Conservation (phyloP, 1,139 yeast species). For the Taphrina communis region DNA sequence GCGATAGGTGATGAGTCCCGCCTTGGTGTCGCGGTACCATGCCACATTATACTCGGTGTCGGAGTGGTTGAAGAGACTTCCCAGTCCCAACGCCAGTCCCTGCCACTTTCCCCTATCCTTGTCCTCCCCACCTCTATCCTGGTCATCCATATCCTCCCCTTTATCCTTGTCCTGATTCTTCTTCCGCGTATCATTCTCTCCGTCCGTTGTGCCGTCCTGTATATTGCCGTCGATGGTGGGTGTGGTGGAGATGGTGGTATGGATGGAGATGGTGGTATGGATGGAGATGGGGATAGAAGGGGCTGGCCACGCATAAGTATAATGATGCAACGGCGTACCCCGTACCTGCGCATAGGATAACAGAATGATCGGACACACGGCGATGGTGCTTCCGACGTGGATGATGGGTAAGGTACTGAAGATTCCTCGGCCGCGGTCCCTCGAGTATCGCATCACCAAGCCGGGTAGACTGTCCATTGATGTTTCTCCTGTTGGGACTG, state of each 20-base stretch:
- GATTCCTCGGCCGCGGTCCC: conserved; percentile 1
- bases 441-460: not conserved
- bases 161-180: too few relatives aligned
- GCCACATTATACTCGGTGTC: conserved; percentile 3
- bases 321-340: conserved; percentile 11
- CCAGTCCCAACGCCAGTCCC: conserved; percentile 21
- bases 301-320: conserved; percentile 7
- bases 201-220: too few relatives aligned
- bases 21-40: conserved; percentile 3
- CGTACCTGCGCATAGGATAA: not conserved
- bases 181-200: too few relatives aligned
- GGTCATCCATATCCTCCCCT: too few relatives aligned
- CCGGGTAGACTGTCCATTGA: too few relatives aligned
- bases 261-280: too few relatives aligned
- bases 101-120: not conserved
- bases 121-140: too few relatives aligned
- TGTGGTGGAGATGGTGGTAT: too few relatives aligned
- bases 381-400: not conserved
- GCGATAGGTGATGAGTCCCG: conserved; percentile 1
- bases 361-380: not conserved
- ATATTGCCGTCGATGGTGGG: too few relatives aligned
- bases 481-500: not conserved
- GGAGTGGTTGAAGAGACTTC: conserved; percentile 23
- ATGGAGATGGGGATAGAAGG: too few relatives aligned
- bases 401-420: not conserved